Conservation (phyloP, 805 yeast genomes). For the Nakazawaea holstii region DNA sequence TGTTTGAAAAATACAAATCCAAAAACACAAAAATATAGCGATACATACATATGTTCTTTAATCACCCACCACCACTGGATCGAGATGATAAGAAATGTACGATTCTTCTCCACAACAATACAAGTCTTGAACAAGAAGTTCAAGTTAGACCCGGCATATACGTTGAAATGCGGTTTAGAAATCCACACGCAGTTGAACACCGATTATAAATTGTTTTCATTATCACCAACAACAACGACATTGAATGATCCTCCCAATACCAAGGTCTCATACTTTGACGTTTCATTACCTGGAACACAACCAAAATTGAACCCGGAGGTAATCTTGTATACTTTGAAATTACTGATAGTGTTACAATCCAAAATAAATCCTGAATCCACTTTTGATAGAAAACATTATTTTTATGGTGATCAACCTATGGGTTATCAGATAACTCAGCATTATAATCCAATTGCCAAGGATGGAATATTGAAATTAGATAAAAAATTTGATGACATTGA, state of each 20-base stretch:
- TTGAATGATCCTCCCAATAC: slow-evolving; percentile 39
- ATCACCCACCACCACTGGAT: not conserved
- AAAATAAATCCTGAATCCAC: slow-evolving; percentile 49
- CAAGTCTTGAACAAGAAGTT: not conserved
- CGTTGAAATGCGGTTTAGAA: slow-evolving; percentile 81
- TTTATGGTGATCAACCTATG: slow-evolving; percentile 92
- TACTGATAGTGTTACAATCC: slow-evolving; percentile 68
- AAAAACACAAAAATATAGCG: not conserved
- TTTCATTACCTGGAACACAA: slow-evolving; percentile 89
- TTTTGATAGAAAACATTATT: slow-evolving; percentile 93
- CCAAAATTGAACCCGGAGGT: slow-evolving; percentile 78
- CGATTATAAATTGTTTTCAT: slow-evolving; percentile 68
- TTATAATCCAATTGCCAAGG: slow-evolving; percentile 68
- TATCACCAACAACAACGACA: slow-evolving; percentile 42
- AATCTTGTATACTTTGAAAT: slow-evolving; percentile 58
- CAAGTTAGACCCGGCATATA: not conserved
- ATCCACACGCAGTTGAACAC: slow-evolving; percentile 89
- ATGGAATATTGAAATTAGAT: slow-evolving; percentile 52
- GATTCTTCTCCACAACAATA: not conserved
- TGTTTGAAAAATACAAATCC: not conserved
- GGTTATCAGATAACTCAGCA: slow-evolving; percentile 96
- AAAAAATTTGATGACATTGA: slow-evolving; percentile 49
- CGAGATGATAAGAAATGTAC: not conserved
- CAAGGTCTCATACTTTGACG: slow-evolving; percentile 71
- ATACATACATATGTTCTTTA: too few relatives aligned